A percentile compares a stretch with the other conserved stretches of the same genome.
These are phyloP conservation scores for Dissophora ornata DNA, from an alignment of 192 early-diverging fungal genomes.

Conservation along the genomic window DNA sequence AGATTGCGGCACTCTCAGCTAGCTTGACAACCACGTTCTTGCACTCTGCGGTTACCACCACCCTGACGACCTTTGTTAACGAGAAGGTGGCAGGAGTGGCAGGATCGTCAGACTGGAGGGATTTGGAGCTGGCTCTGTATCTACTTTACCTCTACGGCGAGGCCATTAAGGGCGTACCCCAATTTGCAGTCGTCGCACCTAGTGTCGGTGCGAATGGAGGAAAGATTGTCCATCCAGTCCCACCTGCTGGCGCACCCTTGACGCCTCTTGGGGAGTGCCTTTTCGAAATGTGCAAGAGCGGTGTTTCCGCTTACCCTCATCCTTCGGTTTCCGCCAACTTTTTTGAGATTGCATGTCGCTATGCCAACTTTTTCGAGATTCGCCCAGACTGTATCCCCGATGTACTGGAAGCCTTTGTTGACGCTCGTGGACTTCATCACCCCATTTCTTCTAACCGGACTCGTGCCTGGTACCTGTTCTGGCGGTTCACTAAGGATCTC, in stretches of 20 bases:
- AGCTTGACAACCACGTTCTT: slow-evolving; percentile 68
- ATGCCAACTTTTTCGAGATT: slow-evolving; percentile 76
- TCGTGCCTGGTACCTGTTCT: slow-evolving; percentile 89
- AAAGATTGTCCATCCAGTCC: slow-evolving; percentile 29
- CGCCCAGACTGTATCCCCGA: slow-evolving; percentile 72
- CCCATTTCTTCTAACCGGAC: slow-evolving; percentile 74
- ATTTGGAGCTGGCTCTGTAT: slow-evolving; percentile 81
- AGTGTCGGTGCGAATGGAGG: slow-evolving; percentile 49
- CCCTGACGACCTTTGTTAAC: slow-evolving; percentile 70
- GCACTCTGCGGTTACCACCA: slow-evolving; percentile 68
- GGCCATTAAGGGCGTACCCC: slow-evolving; percentile 66
- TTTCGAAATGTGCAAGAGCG: slow-evolving; percentile 56
- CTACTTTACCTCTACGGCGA: slow-evolving; percentile 80
- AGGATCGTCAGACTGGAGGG: slow-evolving; percentile 69
- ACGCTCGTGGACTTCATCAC: slow-evolving; percentile 81
- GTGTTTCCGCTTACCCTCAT: slow-evolving; percentile 79
- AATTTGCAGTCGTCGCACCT: slow-evolving; percentile 47
- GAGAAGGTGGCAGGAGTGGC: slow-evolving; percentile 49
- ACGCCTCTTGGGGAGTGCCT: slow-evolving; percentile 48
- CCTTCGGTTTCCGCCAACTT: slow-evolving; percentile 75
- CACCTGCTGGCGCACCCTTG: slow-evolving; percentile 38
- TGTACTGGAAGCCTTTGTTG: slow-evolving; percentile 81
- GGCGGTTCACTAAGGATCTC: slow-evolving; percentile 82
- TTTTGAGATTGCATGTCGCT: slow-evolving; percentile 81
- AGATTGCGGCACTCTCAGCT: slow-evolving; percentile 77